Base-by-base conservation (phyloP, 306 rosid species). In the Canavalia ensiformis region DNA sequence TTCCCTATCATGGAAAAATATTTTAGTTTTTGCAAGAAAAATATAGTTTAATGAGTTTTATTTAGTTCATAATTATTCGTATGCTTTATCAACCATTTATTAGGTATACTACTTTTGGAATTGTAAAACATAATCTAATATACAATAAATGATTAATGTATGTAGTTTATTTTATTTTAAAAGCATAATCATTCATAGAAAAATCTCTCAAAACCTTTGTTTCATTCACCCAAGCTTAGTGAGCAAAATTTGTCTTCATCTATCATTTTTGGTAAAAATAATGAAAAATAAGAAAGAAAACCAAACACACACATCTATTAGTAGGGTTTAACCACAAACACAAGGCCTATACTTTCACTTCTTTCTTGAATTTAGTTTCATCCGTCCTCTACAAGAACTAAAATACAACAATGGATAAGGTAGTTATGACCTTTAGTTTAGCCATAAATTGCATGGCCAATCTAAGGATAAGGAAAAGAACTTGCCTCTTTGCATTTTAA, bases 401-500 rank as follows among this genome's bases (percentile, higher is more conserved):
- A 73, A 83, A 84, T 31, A 69, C 25, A 50, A 84, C 68, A 83
- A 69, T 59, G 66, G 81, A 51, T 72, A 84, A 45, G 59, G 25
- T 31, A 56, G 9, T 8, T 45, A 18, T 73, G 58, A 75, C 34
- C 55, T 56, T 10, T 11, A 42, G 33, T 12, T 6, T 29, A 59
- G 45, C 64, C 49, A 72, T 46, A 75, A 57, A 74, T 58, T 54
- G 39, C 51, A 77, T 12, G 50, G 25, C 56, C 47, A 60, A 30
- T 68, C 45, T 58, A 65, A 62, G 34, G 56, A 31, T 49, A 75
- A 39, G 33, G 83, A 54, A n/a, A 74, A 31, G 72, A 82, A 56
- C 89, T 87, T 88, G 72, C 99, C 92, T 96, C 97, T 87, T 88
- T 93, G 58, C 97, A 92, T 77, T 96, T 96, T 76, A 83, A 91